A percentile compares a stretch with the other conserved stretches of the same genome.
These are phyloP conservation scores for Pleurotus salmoneostramineus DNA, from an alignment of 768 basidiomycete species.

Conservation along the genomic window DNA sequence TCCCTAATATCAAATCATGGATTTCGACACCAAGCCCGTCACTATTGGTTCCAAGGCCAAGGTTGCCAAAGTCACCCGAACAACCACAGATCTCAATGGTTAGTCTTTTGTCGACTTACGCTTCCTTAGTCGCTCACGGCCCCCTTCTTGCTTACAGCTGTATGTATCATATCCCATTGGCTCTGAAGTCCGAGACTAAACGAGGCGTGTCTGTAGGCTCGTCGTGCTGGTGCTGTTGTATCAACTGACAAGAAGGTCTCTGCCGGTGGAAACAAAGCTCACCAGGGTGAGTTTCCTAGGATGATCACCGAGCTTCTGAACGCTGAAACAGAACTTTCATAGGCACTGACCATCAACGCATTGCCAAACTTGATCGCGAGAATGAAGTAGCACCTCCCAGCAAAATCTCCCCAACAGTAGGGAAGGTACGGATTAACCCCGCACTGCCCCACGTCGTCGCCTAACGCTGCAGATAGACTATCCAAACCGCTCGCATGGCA, in stretches of 20 bases:
- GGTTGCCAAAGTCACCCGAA: slow-evolving; percentile 60
- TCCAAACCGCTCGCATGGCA: slow-evolving; percentile 75
- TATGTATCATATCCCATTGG: slow-evolving; percentile 26
- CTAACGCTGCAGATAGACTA: slow-evolving; percentile 48
- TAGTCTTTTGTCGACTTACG: slow-evolving; percentile 14
- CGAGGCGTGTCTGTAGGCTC: slow-evolving; percentile 45
- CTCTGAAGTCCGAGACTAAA: slow-evolving; percentile 7
- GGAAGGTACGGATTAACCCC: slow-evolving; percentile 49
- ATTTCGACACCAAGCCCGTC: slow-evolving; percentile 45
- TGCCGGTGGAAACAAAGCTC: slow-evolving; percentile 71
- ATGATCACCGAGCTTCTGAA: background rate
- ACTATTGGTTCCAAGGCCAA: slow-evolving; percentile 71
- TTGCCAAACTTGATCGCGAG: slow-evolving; percentile 91
- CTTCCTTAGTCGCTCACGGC: slow-evolving; percentile 13
- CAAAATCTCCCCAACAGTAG: slow-evolving; percentile 70
- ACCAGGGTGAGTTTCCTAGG: slow-evolving; percentile 46
- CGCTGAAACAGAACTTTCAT: background rate
- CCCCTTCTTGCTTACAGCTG: slow-evolving; percentile 36
- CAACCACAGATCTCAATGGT: slow-evolving; percentile 55
- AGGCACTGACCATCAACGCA: slow-evolving; percentile 93
- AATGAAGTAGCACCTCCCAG: slow-evolving; percentile 93
- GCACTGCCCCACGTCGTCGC: slow-evolving; percentile 6
- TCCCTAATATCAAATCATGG: slow-evolving; percentile 3
- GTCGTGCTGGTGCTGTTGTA: slow-evolving; percentile 71
- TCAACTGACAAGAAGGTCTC: slow-evolving; percentile 79